Evolutionary conservation across 805 yeast species (phyloP).

Genomic region (Saccharomycopsis sp.): DNA sequence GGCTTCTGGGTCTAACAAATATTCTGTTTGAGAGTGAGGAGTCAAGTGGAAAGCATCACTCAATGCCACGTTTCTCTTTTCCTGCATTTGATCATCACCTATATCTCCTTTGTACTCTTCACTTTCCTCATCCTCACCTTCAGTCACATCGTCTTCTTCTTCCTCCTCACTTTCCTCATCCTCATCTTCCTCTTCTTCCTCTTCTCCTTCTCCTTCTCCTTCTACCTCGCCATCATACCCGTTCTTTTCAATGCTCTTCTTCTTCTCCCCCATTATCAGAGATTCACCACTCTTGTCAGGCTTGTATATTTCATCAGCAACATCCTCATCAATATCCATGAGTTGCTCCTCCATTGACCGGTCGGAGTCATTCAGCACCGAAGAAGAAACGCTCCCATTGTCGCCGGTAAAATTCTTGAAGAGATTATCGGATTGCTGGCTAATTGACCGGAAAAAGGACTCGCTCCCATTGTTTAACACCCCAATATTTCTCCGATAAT

Average conservation of each 20-base stretch:
- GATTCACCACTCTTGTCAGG: slow-evolving; percentile 35
- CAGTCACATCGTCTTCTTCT: slow-evolving; percentile 8
- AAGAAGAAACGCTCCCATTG: no score
- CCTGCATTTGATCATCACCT: not conserved
- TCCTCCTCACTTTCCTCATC: slow-evolving; percentile 21
- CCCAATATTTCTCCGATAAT: not conserved
- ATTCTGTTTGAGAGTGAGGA: slow-evolving; percentile 24
- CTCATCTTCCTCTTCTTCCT: slow-evolving; percentile 20
- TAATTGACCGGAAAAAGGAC: not conserved
- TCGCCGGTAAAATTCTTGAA: not conserved
- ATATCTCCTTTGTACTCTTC: no score
- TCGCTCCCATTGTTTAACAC: slow-evolving; percentile 1
- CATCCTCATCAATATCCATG: slow-evolving; percentile 1
- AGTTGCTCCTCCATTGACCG: no score
- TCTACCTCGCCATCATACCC: slow-evolving; percentile 21
- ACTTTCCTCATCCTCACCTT: no score
- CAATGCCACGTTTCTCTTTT: not conserved
- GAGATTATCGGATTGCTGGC: not conserved
- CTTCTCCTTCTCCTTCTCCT: slow-evolving; percentile 20
- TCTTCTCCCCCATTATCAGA: slow-evolving; percentile 32
- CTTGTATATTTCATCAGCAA: not conserved
- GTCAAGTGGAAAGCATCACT: no score
- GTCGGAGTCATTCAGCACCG: no score
- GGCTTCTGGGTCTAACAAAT: slow-evolving; percentile 26
- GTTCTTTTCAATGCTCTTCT: slow-evolving; percentile 14